These are phyloP conservation scores for Acacia confusa DNA, from an alignment of 306 rosid genomes.

Conservation along the genomic window DNA sequence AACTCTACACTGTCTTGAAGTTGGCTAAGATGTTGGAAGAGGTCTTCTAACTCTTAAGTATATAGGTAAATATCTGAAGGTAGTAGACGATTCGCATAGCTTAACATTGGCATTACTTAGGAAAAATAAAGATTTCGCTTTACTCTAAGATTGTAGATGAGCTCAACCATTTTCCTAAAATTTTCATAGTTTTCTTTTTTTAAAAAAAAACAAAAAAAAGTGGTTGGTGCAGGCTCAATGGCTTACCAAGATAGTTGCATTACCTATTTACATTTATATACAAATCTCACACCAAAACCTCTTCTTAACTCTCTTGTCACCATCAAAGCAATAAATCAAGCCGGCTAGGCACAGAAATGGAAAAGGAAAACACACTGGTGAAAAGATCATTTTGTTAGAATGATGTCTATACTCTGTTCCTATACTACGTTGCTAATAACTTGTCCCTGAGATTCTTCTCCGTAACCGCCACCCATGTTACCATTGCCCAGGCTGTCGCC, in stretches of 20 bases:
- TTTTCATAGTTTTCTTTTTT: too few species aligned
- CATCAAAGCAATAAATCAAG: not conserved
- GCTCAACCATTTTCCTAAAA: too few species aligned
- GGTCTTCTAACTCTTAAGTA: too few species aligned
- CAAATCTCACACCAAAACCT: not conserved
- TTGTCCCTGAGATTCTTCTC: slow-evolving; percentile 15
- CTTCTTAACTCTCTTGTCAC: not conserved
- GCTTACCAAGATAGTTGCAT: not conserved
- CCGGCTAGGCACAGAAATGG: not conserved
- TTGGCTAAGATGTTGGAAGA: too few species aligned
- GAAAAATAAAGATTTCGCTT: too few species aligned
- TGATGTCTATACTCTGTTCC: not conserved
- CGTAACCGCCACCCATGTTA: not conserved
- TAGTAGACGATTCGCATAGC: too few species aligned
- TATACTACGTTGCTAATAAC: not conserved
- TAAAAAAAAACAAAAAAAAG: too few species aligned
- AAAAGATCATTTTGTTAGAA: not conserved
- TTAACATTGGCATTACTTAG: too few species aligned
- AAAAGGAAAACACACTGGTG: not conserved
- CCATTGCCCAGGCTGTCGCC: slow-evolving; percentile 45
- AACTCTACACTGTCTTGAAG: too few species aligned
- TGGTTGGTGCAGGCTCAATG: not conserved
- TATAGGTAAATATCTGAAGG: too few species aligned
- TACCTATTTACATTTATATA: slow-evolving; percentile 1
- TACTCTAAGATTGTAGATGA: too few species aligned